These are phyloP conservation scores for Agrocybe praecox DNA, from an alignment of 768 basidiomycete species.

Conservation along the genomic window DNA sequence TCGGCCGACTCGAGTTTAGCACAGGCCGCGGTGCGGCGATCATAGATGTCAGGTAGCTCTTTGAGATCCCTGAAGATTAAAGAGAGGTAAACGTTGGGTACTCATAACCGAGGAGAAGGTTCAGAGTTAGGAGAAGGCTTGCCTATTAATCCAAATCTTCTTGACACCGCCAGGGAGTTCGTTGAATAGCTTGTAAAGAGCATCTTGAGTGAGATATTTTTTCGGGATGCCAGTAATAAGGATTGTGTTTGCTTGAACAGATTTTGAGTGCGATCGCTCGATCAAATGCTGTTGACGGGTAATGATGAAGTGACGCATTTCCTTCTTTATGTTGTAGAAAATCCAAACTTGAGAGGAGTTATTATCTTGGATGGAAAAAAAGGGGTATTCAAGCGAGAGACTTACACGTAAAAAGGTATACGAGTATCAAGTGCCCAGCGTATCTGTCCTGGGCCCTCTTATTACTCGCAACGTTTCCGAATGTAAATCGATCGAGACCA, in stretches of 20 bases:
- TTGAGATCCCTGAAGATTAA: conserved; percentile 65
- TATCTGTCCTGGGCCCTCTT: conserved; percentile 56
- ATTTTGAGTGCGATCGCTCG: conserved; percentile 67
- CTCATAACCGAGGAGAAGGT: background rate
- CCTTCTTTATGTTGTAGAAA: conserved; percentile 75
- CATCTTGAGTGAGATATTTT: conserved; percentile 71
- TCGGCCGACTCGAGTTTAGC: conserved; percentile 87
- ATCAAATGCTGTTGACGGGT: conserved; percentile 85
- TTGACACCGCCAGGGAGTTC: conserved; percentile 89
- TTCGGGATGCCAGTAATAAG: conserved; percentile 89
- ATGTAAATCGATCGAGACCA: conserved; percentile 73
- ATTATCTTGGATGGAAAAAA: background rate
- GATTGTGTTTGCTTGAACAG: conserved; percentile 88
- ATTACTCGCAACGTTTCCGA: conserved; percentile 78
- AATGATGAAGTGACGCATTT: conserved; percentile 80
- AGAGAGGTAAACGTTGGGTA: background rate
- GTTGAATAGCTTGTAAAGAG: conserved; percentile 70
- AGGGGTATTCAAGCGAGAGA: background rate
- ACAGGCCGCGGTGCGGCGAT: conserved; percentile 72
- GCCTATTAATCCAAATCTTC: conserved; percentile 92
- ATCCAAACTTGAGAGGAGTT: conserved; percentile 68
- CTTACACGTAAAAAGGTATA: conserved; percentile 80
- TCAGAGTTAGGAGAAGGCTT: conserved; percentile 15
- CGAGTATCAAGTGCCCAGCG: conserved; percentile 77
- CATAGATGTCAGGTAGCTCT: conserved; percentile 82